Evolutionary conservation across 805 yeast species (phyloP), one percentile per base, ranked within the genome.

Genomic region (Metschnikowia koreensis): DNA sequence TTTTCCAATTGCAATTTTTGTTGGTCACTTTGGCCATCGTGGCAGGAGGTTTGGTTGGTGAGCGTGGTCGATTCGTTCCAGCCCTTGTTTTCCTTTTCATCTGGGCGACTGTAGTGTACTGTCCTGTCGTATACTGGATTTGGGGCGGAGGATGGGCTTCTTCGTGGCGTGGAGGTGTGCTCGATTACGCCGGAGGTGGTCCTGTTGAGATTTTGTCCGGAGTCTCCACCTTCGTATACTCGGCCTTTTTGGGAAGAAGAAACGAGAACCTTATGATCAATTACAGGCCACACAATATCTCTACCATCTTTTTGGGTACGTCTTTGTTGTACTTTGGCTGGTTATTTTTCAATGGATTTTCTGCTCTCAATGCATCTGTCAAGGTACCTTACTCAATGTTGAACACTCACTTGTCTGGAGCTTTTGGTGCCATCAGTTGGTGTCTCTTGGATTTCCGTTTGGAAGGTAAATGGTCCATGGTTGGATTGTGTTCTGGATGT

Each of bases 131-230:
- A 6, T 89, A 84, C 70, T 92, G 98, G 97, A 83, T 89, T 50
- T 93, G 98, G 98, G 87, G 90, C 51, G 85, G 84, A 43, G 98
- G 99, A 38, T 93, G 98, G 98, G 97, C 97, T 37, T 79, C 79
- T 59, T 45, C 55, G 13, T 74, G 68, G 68, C 77, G 83, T 60
- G 93, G 96, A 84, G 97, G 96, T 6, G 98, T 86, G 1, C 75
- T 93, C 47, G 99, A 93, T 67, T 93, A 89, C 68, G 99, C 99
- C 26, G 99, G 99, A 31, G 98, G 98, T 51, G 97, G 97, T 0
- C 96, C 97, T 0, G 97, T 93, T 28, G 98, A 93, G 68, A 89
- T 94, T 51, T 79, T 89, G 31, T 85, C 96, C 26, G 98, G 98
- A 54, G 87, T 91, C 26, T 87, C 90, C 36, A 97, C 97, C 1